Percentiles rank a stretch among this genome's conserved stretches.
These are phyloP conservation scores for Colletotrichum orchidophilum DNA, from an alignment of 2,329 filamentous ascomycete species.

Conservation along the genomic window DNA sequence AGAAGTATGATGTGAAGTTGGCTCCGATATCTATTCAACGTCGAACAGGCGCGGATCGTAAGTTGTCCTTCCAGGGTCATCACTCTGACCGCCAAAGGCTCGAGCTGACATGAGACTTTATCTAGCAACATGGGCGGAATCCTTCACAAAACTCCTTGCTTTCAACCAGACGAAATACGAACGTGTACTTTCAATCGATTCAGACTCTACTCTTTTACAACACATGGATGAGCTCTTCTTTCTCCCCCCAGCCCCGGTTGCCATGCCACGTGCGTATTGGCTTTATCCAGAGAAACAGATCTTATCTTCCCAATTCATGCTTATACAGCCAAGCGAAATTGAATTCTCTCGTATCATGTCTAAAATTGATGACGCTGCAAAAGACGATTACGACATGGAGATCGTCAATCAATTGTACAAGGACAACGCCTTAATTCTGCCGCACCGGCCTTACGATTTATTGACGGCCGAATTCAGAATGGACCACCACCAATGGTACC, in stretches of 20 bases:
- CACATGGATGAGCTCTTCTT: constrained; percentile 76
- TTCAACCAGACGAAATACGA: constrained; percentile 70
- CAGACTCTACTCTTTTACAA: constrained; percentile 68
- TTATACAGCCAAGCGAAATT: constrained; percentile 64
- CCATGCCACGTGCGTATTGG: constrained; percentile 78
- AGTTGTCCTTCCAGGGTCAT: constrained; percentile 14
- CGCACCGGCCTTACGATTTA: constrained; percentile 70
- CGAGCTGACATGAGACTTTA: not conserved
- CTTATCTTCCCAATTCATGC: constrained; percentile 69
- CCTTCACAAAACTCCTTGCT: constrained; percentile 73
- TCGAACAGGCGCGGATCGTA: constrained; percentile 47
- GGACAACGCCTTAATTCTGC: constrained; percentile 67
- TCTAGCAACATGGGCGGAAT: constrained; percentile 65
- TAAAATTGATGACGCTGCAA: constrained; percentile 36
- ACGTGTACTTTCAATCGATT: constrained; percentile 61
- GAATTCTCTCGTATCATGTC: constrained; percentile 53
- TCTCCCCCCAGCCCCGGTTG: constrained; percentile 65
- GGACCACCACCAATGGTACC: constrained; percentile 55
- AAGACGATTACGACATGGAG: constrained; percentile 70
- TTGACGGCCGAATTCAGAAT: constrained; percentile 69
- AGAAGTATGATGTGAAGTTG: constrained; percentile 55
- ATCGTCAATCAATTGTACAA: constrained; percentile 70
- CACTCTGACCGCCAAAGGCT: not conserved
- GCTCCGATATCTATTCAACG: constrained; percentile 52
- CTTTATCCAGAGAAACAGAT: constrained; percentile 60